Evolutionary conservation across 1,284 basidiomycete species (phyloP), one percentile per base, ranked within the genome.

Genomic region (Kalmanozyma brasiliensis): DNA sequence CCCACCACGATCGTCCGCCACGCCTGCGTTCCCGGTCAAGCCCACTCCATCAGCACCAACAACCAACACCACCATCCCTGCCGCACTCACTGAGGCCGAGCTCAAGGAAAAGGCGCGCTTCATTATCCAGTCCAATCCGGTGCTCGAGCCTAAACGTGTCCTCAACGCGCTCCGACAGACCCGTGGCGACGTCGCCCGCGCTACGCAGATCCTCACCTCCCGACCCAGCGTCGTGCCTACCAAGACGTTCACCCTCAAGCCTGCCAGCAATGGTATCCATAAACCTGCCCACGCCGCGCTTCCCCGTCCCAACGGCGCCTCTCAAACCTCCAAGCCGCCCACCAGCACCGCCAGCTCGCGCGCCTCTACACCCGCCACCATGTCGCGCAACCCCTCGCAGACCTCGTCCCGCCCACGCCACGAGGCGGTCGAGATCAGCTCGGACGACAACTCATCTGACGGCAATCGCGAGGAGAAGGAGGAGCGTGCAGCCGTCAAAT

Each of bases 401-500:
- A 38, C 52, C 46, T 4, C 52, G 49, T 16, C 42, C 49, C 11
- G 22, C 33, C 4, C 29, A 29, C 16, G 22, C 2, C 44, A 48
- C 13, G 52, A 56, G 24, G 43, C 53, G 2, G 49, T 57, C 36
- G 63, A 66, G 26, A 53, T 71, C 63, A 66, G 62, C 58, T 72
- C 75, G 1, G 75, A 73, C 35, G 74, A 74, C 16, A 71, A 78
- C 43, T 69, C 75, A 37, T 52, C 52, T 16, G 78, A 74, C 29
- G 77, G 55, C 5, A 71, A 76, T 24, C 66, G 73, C 20, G 58
- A 49, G 9, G 63, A 64, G 19, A 72, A 67, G 53, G 62, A 77
- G 36, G 76, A 77, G 26, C 58, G 57, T 6, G 66, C 69, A 4
- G 79, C 79, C 11, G 63, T 81, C 34, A 85, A 89, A n/a, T 95